These are phyloP conservation scores for Lachnellula cervina DNA, from an alignment of 2,329 filamentous ascomycete species.

Conservation along the genomic window DNA sequence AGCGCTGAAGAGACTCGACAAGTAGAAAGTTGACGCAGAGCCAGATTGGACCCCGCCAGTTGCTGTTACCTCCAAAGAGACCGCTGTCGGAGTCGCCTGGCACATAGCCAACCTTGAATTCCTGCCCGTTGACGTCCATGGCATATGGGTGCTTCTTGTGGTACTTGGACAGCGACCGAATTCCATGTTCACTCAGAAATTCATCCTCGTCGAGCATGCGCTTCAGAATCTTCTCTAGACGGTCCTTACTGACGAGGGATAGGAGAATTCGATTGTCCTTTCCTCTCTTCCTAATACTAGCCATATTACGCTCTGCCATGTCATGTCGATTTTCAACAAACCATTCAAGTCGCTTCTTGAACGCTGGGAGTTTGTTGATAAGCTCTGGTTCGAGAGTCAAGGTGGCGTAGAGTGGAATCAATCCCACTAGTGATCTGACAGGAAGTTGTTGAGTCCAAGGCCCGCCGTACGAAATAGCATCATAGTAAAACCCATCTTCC, in stretches of 20 bases:
- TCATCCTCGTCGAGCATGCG: slow-evolving; percentile 93
- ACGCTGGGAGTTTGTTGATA: slow-evolving; percentile 83
- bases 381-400: slow-evolving; percentile 90
- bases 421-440: slow-evolving; percentile 83
- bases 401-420: slow-evolving; percentile 91
- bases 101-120: slow-evolving; percentile 82
- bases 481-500: slow-evolving; percentile 95
- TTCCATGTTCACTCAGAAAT: slow-evolving; percentile 85
- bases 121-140: slow-evolving; percentile 93
- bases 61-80: slow-evolving; percentile 94
- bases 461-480: slow-evolving; percentile 93
- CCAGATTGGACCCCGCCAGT: slow-evolving; percentile 96
- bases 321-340: slow-evolving; percentile 86
- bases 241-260: slow-evolving; percentile 86
- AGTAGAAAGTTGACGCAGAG: slow-evolving; percentile 92
- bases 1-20: slow-evolving; percentile 89
- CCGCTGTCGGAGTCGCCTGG: slow-evolving; percentile 95
- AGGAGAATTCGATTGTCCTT: slow-evolving; percentile 85
- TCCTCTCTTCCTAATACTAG: slow-evolving; percentile 83
- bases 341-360: slow-evolving; percentile 92
- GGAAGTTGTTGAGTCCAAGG: slow-evolving; percentile 91
- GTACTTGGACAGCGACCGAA: slow-evolving; percentile 85
- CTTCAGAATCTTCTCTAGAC: slow-evolving; percentile 81
- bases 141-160: slow-evolving; percentile 87
- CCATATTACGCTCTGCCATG: slow-evolving; percentile 88